Evolutionary conservation across 129 eudicot genomes (phyloP).

Genomic region (Deinandra increscens): DNA sequence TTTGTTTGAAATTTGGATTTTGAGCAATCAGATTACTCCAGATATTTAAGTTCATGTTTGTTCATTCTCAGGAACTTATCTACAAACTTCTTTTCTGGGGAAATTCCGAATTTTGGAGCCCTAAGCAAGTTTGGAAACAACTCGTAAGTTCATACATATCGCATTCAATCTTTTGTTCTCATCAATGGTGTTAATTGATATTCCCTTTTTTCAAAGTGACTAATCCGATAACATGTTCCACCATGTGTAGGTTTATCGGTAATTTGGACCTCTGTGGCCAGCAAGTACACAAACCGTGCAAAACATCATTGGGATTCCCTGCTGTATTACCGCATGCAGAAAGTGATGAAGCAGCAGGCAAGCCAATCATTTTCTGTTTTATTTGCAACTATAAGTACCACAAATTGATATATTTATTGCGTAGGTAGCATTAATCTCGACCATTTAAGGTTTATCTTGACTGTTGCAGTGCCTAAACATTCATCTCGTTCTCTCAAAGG

Average conservation of each 20-base stretch:
- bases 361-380: conserved; percentile 5
- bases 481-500: conserved; percentile 69
- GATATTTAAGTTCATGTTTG: neutral
- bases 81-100: conserved; percentile 83
- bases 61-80: conserved; percentile 67
- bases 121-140: conserved; percentile 67
- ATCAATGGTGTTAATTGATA: conserved; percentile 1
- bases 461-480: conserved; percentile 63
- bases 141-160: conserved; percentile 54
- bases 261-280: conserved; percentile 93
- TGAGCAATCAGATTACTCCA: neutral
- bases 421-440: neutral
- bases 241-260: conserved; percentile 74
- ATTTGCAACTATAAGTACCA: neutral
- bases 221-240: conserved; percentile 26
- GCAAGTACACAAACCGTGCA: conserved; percentile 82
- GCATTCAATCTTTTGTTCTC: neutral
- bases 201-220: conserved; percentile 3
- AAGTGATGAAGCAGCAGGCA: conserved; percentile 85
- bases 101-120: conserved; percentile 82
- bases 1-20: neutral
- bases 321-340: conserved; percentile 92
- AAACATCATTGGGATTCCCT: conserved; percentile 91
- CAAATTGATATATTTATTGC: neutral
- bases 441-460: neutral